Evolutionary conservation across 345 rosid genomes (phyloP).

Genomic region (rapeseed (Brassica napus)): DNA sequence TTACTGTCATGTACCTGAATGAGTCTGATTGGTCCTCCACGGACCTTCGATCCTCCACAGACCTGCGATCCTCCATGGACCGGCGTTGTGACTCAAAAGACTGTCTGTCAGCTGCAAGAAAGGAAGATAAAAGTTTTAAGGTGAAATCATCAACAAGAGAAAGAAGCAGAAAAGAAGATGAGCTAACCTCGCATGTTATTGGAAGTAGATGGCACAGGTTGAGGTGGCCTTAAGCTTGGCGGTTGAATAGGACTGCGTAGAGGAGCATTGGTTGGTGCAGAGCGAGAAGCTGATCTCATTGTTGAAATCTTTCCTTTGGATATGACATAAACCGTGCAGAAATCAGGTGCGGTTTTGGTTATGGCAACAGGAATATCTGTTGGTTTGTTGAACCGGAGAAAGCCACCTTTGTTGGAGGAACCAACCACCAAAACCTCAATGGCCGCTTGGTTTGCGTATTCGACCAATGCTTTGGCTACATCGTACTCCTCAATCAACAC

Average conservation of each 20-base stretch:
- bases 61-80: constrained; percentile 54
- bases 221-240: constrained; percentile 38
- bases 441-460: constrained; percentile 54
- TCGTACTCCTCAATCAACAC: constrained; percentile 75
- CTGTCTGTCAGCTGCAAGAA: constrained; percentile 42
- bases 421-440: constrained; percentile 74
- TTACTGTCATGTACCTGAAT: constrained; percentile 18
- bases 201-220: constrained; percentile 37
- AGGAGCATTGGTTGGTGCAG: constrained; percentile 57
- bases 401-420: constrained; percentile 61
- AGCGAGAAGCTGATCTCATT: constrained; percentile 70
- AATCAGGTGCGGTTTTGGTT: constrained; percentile 79
- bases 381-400: constrained; percentile 71
- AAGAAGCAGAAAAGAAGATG: background rate
- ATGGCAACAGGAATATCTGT: constrained; percentile 59
- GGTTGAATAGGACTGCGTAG: constrained; percentile 43
- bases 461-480: constrained; percentile 68
- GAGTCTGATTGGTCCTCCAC: constrained; percentile 45
- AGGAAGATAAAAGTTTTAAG: background rate
- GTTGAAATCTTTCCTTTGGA: constrained; percentile 78
- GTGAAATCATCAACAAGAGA: constrained; percentile 4
- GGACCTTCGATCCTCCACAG: constrained; percentile 53
- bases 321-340: constrained; percentile 71
- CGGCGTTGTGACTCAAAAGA: constrained; percentile 42
- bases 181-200: constrained; percentile 33